Evolutionary conservation across 129 eudicot genomes (phyloP).

Genomic region (Escallonia rubra): DNA sequence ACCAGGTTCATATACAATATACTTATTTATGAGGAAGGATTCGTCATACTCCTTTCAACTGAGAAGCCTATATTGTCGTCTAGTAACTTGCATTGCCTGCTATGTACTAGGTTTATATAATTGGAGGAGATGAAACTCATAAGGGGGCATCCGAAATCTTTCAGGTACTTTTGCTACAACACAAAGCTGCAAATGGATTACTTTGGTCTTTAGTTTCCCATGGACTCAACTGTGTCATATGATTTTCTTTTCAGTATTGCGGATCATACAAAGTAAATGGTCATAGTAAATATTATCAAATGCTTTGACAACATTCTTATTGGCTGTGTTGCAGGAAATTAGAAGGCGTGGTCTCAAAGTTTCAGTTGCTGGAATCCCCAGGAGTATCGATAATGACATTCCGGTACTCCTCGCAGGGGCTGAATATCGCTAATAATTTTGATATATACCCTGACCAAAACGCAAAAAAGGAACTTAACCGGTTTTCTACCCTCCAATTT

Average conservation of each 20-base stretch:
- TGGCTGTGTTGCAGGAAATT: slow-evolving; percentile 51
- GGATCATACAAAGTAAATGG: background rate
- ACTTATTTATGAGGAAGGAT: no score
- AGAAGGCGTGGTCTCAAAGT: slow-evolving; percentile 86
- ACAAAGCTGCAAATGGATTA: background rate
- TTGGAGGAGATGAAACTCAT: slow-evolving; percentile 99
- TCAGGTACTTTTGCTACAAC: slow-evolving; percentile 50
- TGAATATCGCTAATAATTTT: background rate
- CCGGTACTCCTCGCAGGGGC: slow-evolving; percentile 44
- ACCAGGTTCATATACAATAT: slow-evolving; percentile 52
- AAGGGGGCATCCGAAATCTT: slow-evolving; percentile 84
- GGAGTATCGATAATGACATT: slow-evolving; percentile 92
- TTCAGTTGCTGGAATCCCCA: slow-evolving; percentile 89
- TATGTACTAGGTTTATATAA: slow-evolving; percentile 68
- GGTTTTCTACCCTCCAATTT: background rate
- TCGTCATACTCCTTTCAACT: background rate
- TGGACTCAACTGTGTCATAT: background rate
- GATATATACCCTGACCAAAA: background rate
- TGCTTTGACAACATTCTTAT: background rate
- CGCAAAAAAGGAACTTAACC: background rate
- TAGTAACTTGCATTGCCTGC: background rate
- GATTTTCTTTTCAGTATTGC: background rate
- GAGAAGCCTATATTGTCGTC: background rate
- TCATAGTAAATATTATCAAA: background rate
- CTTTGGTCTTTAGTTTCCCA: background rate